Conservation (phyloP, 768 basidiomycete species). For the Hypholoma sublateritium region DNA sequence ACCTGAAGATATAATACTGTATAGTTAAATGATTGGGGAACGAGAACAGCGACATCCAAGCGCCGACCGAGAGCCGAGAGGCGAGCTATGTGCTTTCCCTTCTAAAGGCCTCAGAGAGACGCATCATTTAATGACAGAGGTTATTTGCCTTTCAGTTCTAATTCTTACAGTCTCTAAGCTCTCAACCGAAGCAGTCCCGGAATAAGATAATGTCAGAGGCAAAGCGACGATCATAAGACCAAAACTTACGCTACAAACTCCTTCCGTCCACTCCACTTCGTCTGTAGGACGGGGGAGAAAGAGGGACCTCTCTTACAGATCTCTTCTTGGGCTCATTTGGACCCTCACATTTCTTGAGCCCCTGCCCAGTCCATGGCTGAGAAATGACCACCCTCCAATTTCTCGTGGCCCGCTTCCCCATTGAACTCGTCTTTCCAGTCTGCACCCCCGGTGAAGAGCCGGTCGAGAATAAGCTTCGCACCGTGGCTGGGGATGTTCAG, state of each 20-base stretch:
- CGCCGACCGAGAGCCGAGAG: background rate
- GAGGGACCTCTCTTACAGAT: slow-evolving; percentile 18
- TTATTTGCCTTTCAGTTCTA: background rate
- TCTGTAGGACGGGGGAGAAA: slow-evolving; percentile 37
- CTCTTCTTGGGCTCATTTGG: slow-evolving; percentile 12
- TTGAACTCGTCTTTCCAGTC: slow-evolving; percentile 25
- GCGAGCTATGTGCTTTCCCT: background rate
- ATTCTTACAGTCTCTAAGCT: slow-evolving; percentile 41
- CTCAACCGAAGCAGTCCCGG: slow-evolving; percentile 77
- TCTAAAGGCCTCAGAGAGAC: background rate
- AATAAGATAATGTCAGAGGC: background rate
- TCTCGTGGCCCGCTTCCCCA: slow-evolving; percentile 14
- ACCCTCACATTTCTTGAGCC: slow-evolving; percentile 13
- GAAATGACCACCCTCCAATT: slow-evolving; percentile 5
- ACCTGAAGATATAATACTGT: background rate
- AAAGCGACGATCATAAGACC: background rate
- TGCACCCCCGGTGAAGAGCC: slow-evolving; percentile 19
- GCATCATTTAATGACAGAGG: background rate
- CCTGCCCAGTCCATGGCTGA: slow-evolving; percentile 19
- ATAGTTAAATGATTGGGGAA: background rate
- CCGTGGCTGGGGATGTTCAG: slow-evolving; percentile 73
- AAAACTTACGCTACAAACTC: slow-evolving; percentile 61
- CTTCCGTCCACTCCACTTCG: slow-evolving; percentile 44
- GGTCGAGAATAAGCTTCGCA: slow-evolving; percentile 69
- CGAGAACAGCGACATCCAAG: background rate